These are phyloP conservation scores for Datisca glomerata DNA, from an alignment of 306 rosid genomes.

Conservation along the genomic window DNA sequence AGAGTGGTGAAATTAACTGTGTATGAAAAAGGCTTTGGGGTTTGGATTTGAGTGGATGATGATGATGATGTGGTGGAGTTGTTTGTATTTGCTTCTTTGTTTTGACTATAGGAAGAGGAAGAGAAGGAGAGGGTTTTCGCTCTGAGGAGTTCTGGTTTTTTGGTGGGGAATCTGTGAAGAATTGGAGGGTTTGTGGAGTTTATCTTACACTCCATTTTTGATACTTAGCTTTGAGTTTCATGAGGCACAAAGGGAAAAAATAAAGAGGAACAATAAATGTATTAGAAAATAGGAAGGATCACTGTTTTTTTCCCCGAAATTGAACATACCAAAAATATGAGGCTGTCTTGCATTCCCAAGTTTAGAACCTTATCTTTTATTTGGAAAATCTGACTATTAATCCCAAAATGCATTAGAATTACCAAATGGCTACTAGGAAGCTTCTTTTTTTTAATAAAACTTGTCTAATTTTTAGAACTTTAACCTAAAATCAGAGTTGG, in stretches of 20 bases:
- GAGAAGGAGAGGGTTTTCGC: slow-evolving; percentile 35
- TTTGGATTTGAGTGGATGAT: slow-evolving; percentile 15
- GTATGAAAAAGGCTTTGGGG: slow-evolving; percentile 20
- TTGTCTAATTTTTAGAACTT: too few relatives aligned
- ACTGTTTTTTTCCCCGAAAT: background rate
- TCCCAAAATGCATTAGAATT: background rate
- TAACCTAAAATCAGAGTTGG: too few relatives aligned
- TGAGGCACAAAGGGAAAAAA: background rate
- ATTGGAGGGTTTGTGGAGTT: slow-evolving; percentile 31
- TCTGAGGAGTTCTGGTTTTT: slow-evolving; percentile 20
- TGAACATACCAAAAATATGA: slow-evolving; percentile 19
- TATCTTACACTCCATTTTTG: slow-evolving; percentile 44
- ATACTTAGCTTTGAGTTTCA: background rate
- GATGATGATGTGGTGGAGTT: slow-evolving; percentile 3
- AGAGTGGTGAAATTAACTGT: slow-evolving; percentile 47
- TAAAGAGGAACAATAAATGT: slow-evolving; percentile 5
- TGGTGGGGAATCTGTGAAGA: slow-evolving; percentile 28
- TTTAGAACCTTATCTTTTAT: slow-evolving; percentile 37
- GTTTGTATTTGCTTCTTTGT: slow-evolving; percentile 17
- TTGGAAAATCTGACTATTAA: too few relatives aligned
- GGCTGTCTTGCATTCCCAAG: slow-evolving; percentile 24
- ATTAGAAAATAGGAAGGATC: slow-evolving; percentile 12
- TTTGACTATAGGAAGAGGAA: slow-evolving; percentile 24
- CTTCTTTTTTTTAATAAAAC: too few relatives aligned
- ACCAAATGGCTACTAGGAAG: background rate